Conservation (phyloP, 306 rosid species). For the Vachellia pachyceras region DNA sequence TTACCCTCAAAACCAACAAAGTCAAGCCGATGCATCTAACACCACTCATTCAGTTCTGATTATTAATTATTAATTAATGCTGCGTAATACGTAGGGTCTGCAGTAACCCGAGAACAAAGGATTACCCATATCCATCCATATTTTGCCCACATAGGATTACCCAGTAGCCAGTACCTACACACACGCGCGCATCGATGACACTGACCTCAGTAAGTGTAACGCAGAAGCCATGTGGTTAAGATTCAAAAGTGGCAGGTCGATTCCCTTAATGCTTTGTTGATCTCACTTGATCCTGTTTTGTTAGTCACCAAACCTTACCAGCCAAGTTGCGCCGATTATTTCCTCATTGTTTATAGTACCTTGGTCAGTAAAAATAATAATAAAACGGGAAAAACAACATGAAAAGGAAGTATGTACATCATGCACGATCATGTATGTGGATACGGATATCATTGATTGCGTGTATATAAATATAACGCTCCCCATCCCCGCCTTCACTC, state of each 20-base stretch:
- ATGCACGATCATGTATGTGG: neutral
- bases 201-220: neutral
- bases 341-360: neutral
- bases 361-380: neutral
- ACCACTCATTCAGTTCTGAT: slow-evolving; percentile 2
- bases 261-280: slow-evolving; percentile 20
- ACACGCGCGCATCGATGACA: neutral
- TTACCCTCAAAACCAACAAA: neutral
- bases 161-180: neutral
- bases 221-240: neutral
- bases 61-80: neutral
- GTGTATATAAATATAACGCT: slow-evolving; percentile 16
- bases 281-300: neutral
- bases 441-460: neutral
- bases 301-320: slow-evolving; percentile 42
- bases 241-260: slow-evolving; percentile 27
- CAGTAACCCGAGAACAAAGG: neutral
- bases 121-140: neutral
- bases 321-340: slow-evolving; percentile 18
- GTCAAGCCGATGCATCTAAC: slow-evolving; percentile 36
- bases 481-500: slow-evolving; percentile 32
- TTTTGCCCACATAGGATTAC: neutral
- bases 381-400: neutral
- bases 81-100: slow-evolving; percentile 2
- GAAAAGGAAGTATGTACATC: neutral